Evolutionary conservation across 441 rosid genomes (phyloP), one percentile per base, ranked within the genome.

Genomic region (Francoa sonchifolia): DNA sequence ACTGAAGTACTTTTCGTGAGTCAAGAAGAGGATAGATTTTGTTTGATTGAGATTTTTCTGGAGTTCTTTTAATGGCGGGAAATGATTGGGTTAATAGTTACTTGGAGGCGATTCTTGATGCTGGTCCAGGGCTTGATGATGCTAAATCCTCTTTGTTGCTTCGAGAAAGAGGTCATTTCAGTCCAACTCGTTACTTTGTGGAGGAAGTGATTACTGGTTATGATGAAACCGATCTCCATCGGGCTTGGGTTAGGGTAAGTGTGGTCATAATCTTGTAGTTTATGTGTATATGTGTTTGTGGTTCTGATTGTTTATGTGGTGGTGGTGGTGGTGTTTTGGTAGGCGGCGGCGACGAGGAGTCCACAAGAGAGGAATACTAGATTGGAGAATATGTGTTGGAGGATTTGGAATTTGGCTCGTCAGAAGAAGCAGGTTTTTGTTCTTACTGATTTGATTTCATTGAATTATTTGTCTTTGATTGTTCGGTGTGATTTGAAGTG

Each of bases 61-160:
- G n/a, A n/a, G n/a, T n/a, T n/a, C 39, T 30, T 31, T 34, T 27
- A 58, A 89, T 90, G 99, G 99, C 95, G 28, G 96, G 99, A 12
- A 90, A 90, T 67, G 99, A 90, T 50, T 90, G 99, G 99, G 68
- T 86, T 3, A 83, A 82, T 79, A 83, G 99, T 49, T 90, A 90
- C 61, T 62, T 90, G 30, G 99, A 90, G 54, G 96, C 99, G 42
- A 92, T 92, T 28, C 82, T 92, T 11, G 99, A 92, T 59, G 97
- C 87, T 1, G 99, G 95, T 8, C 97, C 82, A 0, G 80, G 74
- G 0, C 82, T 87, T 1, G 97, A 81, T 25, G 97, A 87, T 37
- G 77, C 52, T 40, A 80, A 77, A 27, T 64, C 99, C 5, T 87
- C 99, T 13, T 65, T 92, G 52, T 66, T 92, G 62, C 81, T 92